phyloP scores from a whole-genome alignment of 768 basidiomycete genomes.

The Trametes punicea region DNA sequence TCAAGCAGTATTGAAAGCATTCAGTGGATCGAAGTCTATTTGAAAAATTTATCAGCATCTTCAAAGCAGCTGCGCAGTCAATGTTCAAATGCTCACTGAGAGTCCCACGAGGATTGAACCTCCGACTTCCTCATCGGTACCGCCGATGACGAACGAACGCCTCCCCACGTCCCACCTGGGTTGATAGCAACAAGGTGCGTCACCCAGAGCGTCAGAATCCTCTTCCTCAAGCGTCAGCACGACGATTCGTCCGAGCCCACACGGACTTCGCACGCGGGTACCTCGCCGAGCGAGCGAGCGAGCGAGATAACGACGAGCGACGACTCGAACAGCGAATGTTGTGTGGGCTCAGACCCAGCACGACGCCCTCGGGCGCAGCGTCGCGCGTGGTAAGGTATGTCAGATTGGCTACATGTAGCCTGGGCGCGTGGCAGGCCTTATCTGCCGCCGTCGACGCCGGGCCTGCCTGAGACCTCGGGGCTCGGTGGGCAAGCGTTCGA shows the following conservation, averaged over 20 bases:
- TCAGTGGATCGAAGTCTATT: too few species aligned
- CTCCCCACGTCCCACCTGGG: too few species aligned
- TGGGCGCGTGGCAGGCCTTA: not conserved
- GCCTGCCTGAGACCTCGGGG: not conserved
- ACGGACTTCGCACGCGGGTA: not conserved
- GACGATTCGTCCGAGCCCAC: not conserved
- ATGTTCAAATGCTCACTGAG: too few species aligned
- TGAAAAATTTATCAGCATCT: too few species aligned
- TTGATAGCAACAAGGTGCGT: not conserved
- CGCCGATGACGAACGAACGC: too few species aligned
- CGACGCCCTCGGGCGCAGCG: not conserved
- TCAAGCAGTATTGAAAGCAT: too few species aligned
- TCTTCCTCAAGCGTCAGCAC: not conserved
- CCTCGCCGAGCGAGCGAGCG: not conserved
- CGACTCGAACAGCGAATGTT: not conserved
- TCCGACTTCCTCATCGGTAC: too few species aligned
- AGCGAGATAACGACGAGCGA: not conserved
- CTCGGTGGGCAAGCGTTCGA: not conserved
- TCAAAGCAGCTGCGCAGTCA: too few species aligned
- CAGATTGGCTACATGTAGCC: constrained; percentile 10
- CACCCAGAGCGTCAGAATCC: not conserved
- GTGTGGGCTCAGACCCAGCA: not conserved
- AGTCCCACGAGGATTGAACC: too few species aligned
- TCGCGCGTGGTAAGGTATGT: not conserved
- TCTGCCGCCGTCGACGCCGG: not conserved